Conservation (phyloP, 305 asterid species). For the Fraxinus floribunda region DNA sequence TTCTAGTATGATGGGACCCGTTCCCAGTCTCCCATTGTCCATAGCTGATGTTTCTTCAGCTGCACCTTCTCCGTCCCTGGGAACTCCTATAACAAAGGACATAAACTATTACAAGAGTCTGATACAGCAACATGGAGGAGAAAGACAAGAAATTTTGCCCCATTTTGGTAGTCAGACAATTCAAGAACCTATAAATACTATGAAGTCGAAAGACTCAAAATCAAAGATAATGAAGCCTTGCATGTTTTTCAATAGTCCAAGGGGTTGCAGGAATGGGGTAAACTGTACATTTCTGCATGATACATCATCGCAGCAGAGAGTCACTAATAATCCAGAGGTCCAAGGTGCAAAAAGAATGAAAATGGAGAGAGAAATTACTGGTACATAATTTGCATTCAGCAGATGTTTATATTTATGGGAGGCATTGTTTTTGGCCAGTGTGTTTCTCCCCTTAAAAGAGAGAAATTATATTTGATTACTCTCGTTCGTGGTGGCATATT, state of each 20-base stretch:
- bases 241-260: conserved; percentile 50
- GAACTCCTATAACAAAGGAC: conserved; percentile 39
- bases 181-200: conserved; percentile 33
- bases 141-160: conserved; percentile 36
- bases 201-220: conserved; percentile 37
- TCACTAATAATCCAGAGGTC: conserved; percentile 35
- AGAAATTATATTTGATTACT: background rate
- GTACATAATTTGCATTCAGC: conserved; percentile 26
- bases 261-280: conserved; percentile 67
- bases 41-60: conserved; percentile 14
- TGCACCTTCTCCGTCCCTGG: background rate
- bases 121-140: conserved; percentile 68
- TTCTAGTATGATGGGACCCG: conserved; percentile 24
- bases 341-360: conserved; percentile 59
- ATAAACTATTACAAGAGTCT: conserved; percentile 56
- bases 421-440: background rate
- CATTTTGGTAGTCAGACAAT: conserved; percentile 29
- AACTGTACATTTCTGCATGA: conserved; percentile 59
- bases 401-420: background rate
- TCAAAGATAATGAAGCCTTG: conserved; percentile 55
- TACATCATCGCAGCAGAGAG: conserved; percentile 37
- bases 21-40: conserved; percentile 5
- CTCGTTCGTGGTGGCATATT: background rate
- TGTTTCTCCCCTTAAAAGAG: background rate
- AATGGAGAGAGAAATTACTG: conserved; percentile 54